Evolutionary conservation across 1,139 yeast genomes (phyloP), one percentile per base, ranked within the genome.

Genomic region (Citeromyces hawaiiensis): DNA sequence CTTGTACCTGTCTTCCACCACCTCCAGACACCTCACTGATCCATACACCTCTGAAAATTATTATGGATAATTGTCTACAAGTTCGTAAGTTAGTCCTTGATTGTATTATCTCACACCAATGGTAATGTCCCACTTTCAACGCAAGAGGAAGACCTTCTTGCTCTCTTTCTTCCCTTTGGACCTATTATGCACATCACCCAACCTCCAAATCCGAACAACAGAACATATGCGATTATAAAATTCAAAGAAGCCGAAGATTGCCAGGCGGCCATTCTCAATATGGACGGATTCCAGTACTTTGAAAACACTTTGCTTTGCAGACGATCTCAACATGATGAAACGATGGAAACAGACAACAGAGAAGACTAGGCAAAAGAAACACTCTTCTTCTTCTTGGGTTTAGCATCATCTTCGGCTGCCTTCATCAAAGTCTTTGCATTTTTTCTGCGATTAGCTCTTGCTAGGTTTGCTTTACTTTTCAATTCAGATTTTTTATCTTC

Each of bases 401-500:
- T 55, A 52, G 58, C 64, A 51, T 55, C 57, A 50, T 58, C 63
- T 47, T 56, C 55, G 42, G 51, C 55, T 4, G 50, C 57, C 46
- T 60, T 67, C 4, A 61, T 50, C 10, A 17, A 27, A 4, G 67
- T 66, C 51, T 73, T 74, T 30, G 83, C 80, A 50, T 68, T 76
- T 64, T 79, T 81, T 58, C 91, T 71, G 66, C 93, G 76, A 40
- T 64, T 61, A 3, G 71, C 57, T 57, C 93, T 71, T 9, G 91
- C 91, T 35, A 71, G 66, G 35, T 76, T 66, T 1, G 91, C 81
- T 53, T 76, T 79, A 49, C 67, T 73, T 58, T 74, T 83, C 42
- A 91, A 64, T 55, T 87, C 95, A 32, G 65, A 65, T 62, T 86
- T 88, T 60, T 83, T 91, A 42, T 68, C 74, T 47, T 83, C 93